Base-by-base conservation (phyloP, 345 rosid species). In the Citrus glauca region DNA sequence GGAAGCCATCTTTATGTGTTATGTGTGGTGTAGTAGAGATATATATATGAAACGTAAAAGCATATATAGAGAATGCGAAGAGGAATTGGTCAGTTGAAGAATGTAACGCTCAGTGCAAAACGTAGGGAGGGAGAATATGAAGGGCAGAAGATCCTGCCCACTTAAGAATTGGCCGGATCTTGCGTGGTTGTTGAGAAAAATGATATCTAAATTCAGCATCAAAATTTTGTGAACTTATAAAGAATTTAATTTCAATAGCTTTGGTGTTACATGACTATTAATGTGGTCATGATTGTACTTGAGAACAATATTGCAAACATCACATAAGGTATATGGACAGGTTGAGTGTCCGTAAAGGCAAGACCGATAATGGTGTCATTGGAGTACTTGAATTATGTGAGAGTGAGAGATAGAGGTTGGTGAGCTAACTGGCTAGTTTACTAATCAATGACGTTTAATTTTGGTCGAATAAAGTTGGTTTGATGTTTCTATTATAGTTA, bases 161-260 rank as follows among this genome's bases (percentile, higher is more conserved):
- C 57, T 16, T 53, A 72, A 74, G 70, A 30, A 80, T 6, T 48
- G 53, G 79, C 65, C 42, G 32, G 7, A 63, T 40, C 64, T 69
- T 73, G 55, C 80, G 70, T 64, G 84, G 86, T 79, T 13, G 89
- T 77, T 81, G 87, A 69, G 73, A 50, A 79, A 73, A 60, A 63
- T 74, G 75, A 76, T 81, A 77, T 60, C 45, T 17, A 30, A 22
- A 81, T 42, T 56, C 19, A 16, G 50, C 73, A 48, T 48, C 37
- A 42, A 6, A 40, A 8, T 32, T 37, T 59, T 40, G 48, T 37
- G 62, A 57, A 13, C n/a, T 14, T 53, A 16, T 17, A 13, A 69
- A 69, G 53, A 48, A 24, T 22, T 35, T 37, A 7, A 40, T 73
- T 9, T 38, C 25, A 20, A 57, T 4, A 45, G 38, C 33, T 14